phyloP scores from a whole-genome alignment of 305 asterid genomes.

The Fraxinus nigra region DNA sequence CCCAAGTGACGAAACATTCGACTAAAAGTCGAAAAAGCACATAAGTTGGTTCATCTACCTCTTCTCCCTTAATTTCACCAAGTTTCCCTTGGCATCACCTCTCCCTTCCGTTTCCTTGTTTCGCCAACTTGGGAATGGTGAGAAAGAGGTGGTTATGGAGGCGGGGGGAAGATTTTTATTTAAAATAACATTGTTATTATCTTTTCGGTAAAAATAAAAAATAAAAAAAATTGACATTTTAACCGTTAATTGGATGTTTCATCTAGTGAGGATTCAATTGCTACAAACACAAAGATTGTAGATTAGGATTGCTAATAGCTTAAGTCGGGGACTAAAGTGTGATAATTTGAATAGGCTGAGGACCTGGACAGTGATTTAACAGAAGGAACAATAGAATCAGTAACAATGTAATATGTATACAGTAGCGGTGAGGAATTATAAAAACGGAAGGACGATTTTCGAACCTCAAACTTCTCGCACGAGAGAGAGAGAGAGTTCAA shows the following conservation, averaged over 20 bases:
- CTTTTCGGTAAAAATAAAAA: neutral
- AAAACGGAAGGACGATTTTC: neutral
- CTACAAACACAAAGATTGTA: neutral
- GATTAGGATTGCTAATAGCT: neutral
- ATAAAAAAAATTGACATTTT: too few species aligned
- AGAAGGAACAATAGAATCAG: neutral
- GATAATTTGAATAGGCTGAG: neutral
- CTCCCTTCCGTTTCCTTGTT: neutral
- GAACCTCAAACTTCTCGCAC: neutral
- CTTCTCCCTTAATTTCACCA: neutral
- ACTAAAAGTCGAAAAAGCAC: neutral
- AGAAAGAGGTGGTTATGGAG: neutral
- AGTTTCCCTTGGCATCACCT: neutral
- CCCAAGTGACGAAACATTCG: too few species aligned
- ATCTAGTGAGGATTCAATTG: neutral
- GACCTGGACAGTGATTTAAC: neutral
- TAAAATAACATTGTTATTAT: neutral
- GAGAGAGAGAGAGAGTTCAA: constrained; percentile 19
- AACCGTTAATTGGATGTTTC: neutral
- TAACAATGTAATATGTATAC: neutral
- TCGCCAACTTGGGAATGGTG: neutral
- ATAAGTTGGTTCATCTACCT: neutral
- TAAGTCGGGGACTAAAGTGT: neutral
- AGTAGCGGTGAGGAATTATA: neutral
- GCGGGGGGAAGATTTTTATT: neutral